phyloP scores from a whole-genome alignment of 768 basidiomycete species.

The Sistotremastrum niveocremeum region DNA sequence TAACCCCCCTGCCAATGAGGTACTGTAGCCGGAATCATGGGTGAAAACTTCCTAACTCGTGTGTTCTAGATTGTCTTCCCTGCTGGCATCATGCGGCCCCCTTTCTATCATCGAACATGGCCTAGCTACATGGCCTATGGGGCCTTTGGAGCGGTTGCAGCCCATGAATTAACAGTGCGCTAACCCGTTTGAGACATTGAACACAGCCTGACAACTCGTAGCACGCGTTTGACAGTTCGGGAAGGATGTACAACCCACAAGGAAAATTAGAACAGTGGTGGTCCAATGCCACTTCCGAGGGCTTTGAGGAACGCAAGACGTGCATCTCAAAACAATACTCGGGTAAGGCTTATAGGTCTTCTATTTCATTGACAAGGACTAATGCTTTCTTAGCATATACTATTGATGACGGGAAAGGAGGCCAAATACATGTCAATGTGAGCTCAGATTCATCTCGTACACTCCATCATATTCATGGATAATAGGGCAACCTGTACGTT shows the following conservation, averaged over 20 bases:
- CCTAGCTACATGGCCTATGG: slow-evolving; percentile 86
- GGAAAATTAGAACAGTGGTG: slow-evolving; percentile 89
- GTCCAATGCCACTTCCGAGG: slow-evolving; percentile 74
- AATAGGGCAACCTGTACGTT: slow-evolving; percentile 61
- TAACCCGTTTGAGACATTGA: not conserved
- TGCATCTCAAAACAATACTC: slow-evolving; percentile 91
- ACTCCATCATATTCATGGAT: slow-evolving; percentile 1
- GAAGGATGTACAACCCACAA: slow-evolving; percentile 78
- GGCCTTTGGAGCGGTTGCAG: slow-evolving; percentile 82
- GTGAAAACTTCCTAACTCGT: not conserved
- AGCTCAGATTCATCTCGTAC: slow-evolving; percentile 12
- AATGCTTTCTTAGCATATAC: slow-evolving; percentile 43
- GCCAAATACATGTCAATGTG: slow-evolving; percentile 75
- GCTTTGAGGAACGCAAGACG: slow-evolving; percentile 69
- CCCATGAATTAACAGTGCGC: slow-evolving; percentile 80
- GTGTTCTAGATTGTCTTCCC: slow-evolving; percentile 78
- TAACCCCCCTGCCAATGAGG: slow-evolving; percentile 79
- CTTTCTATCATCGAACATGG: slow-evolving; percentile 81
- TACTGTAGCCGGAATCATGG: slow-evolving; percentile 15
- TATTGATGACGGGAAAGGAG: slow-evolving; percentile 76
- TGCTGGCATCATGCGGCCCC: slow-evolving; percentile 86
- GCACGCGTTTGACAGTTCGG: slow-evolving; percentile 87
- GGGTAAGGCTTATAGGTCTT: slow-evolving; percentile 25
- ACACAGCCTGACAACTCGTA: slow-evolving; percentile 14
- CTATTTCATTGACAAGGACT: slow-evolving; percentile 1